These are phyloP conservation scores for Scytalidium sp. DNA, from an alignment of 2,329 filamentous ascomycete genomes.

Conservation along the genomic window DNA sequence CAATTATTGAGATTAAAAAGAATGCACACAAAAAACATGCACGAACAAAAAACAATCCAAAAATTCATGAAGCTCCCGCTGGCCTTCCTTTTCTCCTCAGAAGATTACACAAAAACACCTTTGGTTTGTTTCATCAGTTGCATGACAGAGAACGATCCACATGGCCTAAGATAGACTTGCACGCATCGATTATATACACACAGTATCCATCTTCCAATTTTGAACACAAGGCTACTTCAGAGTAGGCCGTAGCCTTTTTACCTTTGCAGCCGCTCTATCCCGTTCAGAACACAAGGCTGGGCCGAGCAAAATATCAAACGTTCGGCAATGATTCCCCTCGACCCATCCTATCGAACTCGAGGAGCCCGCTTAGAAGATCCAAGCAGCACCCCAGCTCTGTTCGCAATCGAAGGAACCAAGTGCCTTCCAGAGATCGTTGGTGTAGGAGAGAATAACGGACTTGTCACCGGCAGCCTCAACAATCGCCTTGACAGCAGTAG, in stretches of 20 bases:
- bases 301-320: too few species aligned
- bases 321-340: too few species aligned
- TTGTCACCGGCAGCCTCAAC: slow-evolving; percentile 60
- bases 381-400: slow-evolving; percentile 67
- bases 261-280: too few species aligned
- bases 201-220: not conserved
- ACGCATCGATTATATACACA: not conserved
- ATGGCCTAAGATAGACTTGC: not conserved
- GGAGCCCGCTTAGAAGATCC: slow-evolving; percentile 13
- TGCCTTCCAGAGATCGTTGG: slow-evolving; percentile 80
- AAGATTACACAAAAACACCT: not conserved
- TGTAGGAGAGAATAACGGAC: slow-evolving; percentile 78
- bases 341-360: too few species aligned
- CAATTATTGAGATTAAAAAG: not conserved
- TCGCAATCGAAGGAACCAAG: slow-evolving; percentile 69
- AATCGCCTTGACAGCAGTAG: slow-evolving; percentile 69
- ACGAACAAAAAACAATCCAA: not conserved
- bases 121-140: not conserved
- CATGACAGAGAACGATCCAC: not conserved
- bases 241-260: not conserved
- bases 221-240: not conserved
- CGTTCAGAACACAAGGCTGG: too few species aligned
- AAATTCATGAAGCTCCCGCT: not conserved
- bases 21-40: too few species aligned
- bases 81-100: not conserved